Percentiles rank a stretch among this genome's conserved stretches.
Evolutionary conservation across 352 stramenopile genomes (phyloP).

Genomic region (Thalassiosira livingstoniorum): DNA sequence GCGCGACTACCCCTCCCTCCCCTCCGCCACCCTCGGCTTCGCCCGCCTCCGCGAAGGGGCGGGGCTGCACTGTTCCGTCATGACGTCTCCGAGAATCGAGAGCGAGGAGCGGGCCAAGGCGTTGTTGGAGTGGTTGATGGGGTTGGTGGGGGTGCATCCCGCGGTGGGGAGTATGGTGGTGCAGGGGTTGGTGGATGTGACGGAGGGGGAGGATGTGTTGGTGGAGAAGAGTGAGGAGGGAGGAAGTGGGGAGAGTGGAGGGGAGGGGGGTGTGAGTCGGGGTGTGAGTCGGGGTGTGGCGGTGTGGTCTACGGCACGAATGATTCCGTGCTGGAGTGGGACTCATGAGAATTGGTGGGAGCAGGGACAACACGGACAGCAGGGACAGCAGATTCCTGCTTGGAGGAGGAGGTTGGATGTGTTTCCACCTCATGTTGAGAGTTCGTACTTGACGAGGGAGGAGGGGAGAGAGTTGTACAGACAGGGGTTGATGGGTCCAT

Average conservation of each 20-base stretch:
- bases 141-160: conserved; percentile 75
- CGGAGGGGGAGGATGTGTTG: conserved; percentile 65
- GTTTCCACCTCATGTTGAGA: conserved; percentile 82
- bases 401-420: conserved; percentile 70
- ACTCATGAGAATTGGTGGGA: conserved; percentile 49
- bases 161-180: conserved; percentile 80
- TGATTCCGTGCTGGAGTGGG: conserved; percentile 79
- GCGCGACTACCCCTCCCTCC: conserved; percentile 63
- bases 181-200: conserved; percentile 80
- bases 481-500: conserved; percentile 53
- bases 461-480: conserved; percentile 76
- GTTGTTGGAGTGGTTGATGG: conserved; percentile 79
- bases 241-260: conserved; percentile 6
- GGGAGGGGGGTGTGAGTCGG: conserved; percentile 1
- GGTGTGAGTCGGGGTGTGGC: conserved; percentile 57
- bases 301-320: conserved; percentile 74
- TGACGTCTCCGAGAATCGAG: conserved; percentile 73
- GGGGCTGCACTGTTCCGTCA: conserved; percentile 80
- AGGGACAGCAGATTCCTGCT: conserved; percentile 25
- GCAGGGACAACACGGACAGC: conserved; percentile 25
- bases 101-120: conserved; percentile 71
- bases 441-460: conserved; percentile 79
- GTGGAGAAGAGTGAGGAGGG: conserved; percentile 6
- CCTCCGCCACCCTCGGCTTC: conserved; percentile 72
- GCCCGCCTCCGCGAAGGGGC: conserved; percentile 60